Evolutionary conservation across 2,329 filamentous ascomycete species (phyloP).

Genomic region (Claviceps arundinis): DNA sequence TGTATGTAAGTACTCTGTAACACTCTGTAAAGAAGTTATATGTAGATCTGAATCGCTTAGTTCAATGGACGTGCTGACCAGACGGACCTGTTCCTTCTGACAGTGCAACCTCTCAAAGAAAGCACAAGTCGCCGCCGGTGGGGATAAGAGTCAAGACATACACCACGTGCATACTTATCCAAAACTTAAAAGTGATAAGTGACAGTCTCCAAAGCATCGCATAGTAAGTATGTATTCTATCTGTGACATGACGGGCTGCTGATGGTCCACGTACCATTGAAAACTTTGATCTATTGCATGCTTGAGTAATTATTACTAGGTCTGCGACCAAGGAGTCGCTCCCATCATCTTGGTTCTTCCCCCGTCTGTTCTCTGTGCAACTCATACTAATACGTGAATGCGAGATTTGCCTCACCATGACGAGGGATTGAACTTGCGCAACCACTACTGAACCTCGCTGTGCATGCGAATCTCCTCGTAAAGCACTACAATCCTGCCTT

Average conservation of each 20-base stretch:
- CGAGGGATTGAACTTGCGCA: not conserved
- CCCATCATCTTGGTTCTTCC: not conserved
- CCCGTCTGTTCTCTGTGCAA: not conserved
- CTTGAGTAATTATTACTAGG: not conserved
- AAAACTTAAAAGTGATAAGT: not conserved
- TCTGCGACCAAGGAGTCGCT: not conserved
- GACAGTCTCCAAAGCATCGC: not conserved
- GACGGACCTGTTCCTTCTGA: not conserved
- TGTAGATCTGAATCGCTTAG: too few species aligned
- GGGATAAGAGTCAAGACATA: not conserved
- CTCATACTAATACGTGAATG: not conserved
- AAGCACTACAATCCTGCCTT: not conserved
- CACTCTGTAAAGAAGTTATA: too few species aligned
- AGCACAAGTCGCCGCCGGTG: not conserved
- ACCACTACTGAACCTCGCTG: not conserved
- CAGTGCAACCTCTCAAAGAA: not conserved
- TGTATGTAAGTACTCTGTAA: too few species aligned
- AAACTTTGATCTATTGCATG: not conserved
- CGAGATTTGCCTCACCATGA: conserved; percentile 1
- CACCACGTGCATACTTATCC: not conserved
- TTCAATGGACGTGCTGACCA: not conserved
- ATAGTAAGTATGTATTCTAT: not conserved
- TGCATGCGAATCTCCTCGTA: not conserved
- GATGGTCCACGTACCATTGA: not conserved
- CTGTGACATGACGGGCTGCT: not conserved